Evolutionary conservation across 176 grass and related monocot genomes (phyloP).

Genomic region (Rhynchospora breviuscula): DNA sequence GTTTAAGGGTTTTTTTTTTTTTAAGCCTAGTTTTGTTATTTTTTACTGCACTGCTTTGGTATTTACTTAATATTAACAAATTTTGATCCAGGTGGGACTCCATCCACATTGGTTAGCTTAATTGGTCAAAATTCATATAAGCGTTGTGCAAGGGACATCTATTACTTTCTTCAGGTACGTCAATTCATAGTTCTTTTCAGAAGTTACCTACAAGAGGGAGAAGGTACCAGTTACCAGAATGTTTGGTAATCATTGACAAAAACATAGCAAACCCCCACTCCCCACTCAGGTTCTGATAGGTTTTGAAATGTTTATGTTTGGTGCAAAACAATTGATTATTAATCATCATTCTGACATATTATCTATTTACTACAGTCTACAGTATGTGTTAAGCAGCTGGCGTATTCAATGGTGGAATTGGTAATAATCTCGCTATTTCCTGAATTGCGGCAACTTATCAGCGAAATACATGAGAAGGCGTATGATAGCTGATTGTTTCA

Average conservation of each 20-base stretch:
- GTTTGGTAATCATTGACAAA: background rate
- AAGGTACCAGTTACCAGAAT: background rate
- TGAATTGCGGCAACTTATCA: constrained; percentile 61
- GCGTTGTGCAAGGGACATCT: constrained; percentile 68
- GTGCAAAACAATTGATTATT: background rate
- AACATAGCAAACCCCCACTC: background rate
- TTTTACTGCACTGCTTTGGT: background rate
- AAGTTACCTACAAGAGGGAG: background rate
- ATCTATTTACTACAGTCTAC: constrained; percentile 64
- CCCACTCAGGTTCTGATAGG: background rate
- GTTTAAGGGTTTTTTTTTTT: background rate
- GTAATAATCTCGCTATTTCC: constrained; percentile 72
- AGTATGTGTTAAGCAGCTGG: constrained; percentile 83
- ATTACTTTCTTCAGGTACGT: constrained; percentile 95
- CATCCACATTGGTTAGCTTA: constrained; percentile 84
- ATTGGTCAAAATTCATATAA: constrained; percentile 79
- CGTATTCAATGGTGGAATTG: constrained; percentile 67
- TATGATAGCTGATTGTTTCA: constrained; percentile 18
- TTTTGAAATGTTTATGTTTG: background rate
- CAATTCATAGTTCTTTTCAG: constrained; percentile 1
- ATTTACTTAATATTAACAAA: background rate
- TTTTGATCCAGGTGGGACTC: constrained; percentile 58
- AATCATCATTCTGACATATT: background rate
- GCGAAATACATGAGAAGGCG: constrained; percentile 73
- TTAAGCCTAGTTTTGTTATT: background rate